Evolutionary conservation across 2,329 filamentous ascomycete species (phyloP).

Genomic region (Coniochaeta prunicola): DNA sequence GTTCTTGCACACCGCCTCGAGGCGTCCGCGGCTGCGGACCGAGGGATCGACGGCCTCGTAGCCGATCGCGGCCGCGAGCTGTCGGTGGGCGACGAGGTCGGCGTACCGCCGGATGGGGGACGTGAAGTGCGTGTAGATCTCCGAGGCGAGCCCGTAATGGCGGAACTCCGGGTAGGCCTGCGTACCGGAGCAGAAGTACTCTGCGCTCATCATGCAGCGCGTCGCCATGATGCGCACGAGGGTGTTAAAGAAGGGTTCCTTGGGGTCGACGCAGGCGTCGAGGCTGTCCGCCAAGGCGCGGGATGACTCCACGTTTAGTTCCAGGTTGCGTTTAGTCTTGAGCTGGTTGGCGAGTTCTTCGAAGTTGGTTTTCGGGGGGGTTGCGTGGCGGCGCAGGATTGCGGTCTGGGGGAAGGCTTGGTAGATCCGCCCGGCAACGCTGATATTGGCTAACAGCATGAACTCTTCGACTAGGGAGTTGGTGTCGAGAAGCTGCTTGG

Average conservation of each 20-base stretch:
- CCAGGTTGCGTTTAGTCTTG: conserved; percentile 74
- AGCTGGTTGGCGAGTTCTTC: conserved; percentile 90
- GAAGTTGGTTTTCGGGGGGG: conserved; percentile 93
- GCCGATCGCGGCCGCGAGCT: conserved; percentile 90
- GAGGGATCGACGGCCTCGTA: conserved; percentile 82
- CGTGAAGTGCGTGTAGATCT: conserved; percentile 99
- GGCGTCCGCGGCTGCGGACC: conserved; percentile 71
- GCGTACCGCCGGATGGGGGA: conserved; percentile 95
- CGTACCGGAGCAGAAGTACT: conserved; percentile 94
- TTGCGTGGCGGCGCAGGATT: conserved; percentile 82
- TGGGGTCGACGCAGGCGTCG: conserved; percentile 70
- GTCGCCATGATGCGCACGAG: conserved; percentile 96
- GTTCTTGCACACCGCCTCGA: conserved; percentile 94
- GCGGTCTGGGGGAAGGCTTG: conserved; percentile 91
- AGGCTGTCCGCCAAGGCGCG: conserved; percentile 91
- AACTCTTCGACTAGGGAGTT: conserved; percentile 98
- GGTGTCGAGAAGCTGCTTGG: conserved; percentile 87
- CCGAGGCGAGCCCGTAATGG: conserved; percentile 91
- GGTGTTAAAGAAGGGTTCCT: conserved; percentile 96
- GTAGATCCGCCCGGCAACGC: conserved; percentile 85
- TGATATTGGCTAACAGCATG: conserved; percentile 97
- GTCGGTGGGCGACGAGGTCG: conserved; percentile 89
- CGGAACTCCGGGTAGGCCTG: conserved; percentile 91
- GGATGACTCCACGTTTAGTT: conserved; percentile 77
- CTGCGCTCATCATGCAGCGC: conserved; percentile 97